Percentiles rank a stretch among this genome's conserved stretches.
These are phyloP conservation scores for Nevesoporus exiguus DNA, from an alignment of 768 basidiomycete species.

Conservation along the genomic window DNA sequence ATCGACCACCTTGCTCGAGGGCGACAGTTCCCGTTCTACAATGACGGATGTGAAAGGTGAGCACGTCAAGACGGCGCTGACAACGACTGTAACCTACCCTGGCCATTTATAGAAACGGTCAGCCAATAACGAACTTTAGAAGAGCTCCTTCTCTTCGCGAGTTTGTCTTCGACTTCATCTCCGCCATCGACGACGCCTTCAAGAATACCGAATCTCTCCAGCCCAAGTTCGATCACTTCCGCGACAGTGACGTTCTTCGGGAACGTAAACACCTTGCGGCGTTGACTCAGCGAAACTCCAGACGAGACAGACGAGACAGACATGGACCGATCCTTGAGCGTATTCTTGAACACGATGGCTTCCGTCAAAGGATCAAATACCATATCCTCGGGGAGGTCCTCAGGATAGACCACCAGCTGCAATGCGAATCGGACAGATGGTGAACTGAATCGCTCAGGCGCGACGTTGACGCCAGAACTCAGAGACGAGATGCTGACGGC, in stretches of 20 bases:
- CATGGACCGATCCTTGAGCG: slow-evolving; percentile 54
- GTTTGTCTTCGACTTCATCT: slow-evolving; percentile 95
- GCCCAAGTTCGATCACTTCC: slow-evolving; percentile 88
- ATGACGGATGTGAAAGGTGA: slow-evolving; percentile 11
- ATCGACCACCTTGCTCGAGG: slow-evolving; percentile 83
- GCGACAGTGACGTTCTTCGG: slow-evolving; percentile 95
- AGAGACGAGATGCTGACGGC: slow-evolving; percentile 17
- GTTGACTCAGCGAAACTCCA: slow-evolving; percentile 54
- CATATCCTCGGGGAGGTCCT: slow-evolving; percentile 93
- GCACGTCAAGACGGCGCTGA: background rate
- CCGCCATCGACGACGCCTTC: slow-evolving; percentile 99
- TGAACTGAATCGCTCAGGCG: slow-evolving; percentile 73
- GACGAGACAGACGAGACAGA: slow-evolving; percentile 43
- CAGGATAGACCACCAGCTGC: slow-evolving; percentile 82
- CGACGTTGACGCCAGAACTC: slow-evolving; percentile 41
- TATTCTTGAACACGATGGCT: slow-evolving; percentile 86
- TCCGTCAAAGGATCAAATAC: slow-evolving; percentile 90
- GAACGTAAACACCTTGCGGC: slow-evolving; percentile 85
- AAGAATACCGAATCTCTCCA: slow-evolving; percentile 91
- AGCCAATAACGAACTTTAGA: slow-evolving; percentile 83
- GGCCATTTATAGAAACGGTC: slow-evolving; percentile 51
- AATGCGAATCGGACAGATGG: slow-evolving; percentile 83
- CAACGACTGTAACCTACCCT: slow-evolving; percentile 47
- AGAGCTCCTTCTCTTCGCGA: slow-evolving; percentile 73
- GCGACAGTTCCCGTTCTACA: slow-evolving; percentile 72